phyloP scores from a whole-genome alignment of 805 yeast species.

The Wickerhamomyces silvicola region DNA sequence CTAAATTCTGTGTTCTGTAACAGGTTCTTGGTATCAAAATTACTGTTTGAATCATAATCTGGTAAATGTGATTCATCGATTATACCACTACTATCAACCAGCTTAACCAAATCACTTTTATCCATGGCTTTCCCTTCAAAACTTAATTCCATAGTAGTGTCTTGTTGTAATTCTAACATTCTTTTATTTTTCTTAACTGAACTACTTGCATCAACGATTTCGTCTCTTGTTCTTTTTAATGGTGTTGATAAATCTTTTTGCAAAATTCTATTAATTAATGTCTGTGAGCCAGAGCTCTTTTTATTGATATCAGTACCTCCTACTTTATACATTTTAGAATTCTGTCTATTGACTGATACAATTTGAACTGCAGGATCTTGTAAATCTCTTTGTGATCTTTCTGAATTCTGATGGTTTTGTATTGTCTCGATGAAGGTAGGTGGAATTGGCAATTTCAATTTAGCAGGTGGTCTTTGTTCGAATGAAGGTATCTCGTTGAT shows the following conservation, averaged over 20 bases:
- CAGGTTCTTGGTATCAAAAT: constrained; percentile 19
- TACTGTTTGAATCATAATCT: constrained; percentile 4
- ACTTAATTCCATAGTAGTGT: constrained; percentile 32
- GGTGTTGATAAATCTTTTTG: constrained; percentile 13
- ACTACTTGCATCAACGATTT: constrained; percentile 15
- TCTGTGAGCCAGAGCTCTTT: background rate
- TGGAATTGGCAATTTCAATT: constrained; percentile 1
- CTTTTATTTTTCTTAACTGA: constrained; percentile 23
- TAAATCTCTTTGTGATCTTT: constrained; percentile 1
- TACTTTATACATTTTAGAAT: no score
- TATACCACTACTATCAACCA: constrained; percentile 32
- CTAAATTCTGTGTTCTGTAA: constrained; percentile 19
- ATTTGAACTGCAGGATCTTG: background rate
- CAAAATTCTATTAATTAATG: constrained; percentile 5
- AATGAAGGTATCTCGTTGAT: constrained; percentile 13
- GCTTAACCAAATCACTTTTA: constrained; percentile 32
- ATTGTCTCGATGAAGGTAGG: constrained; percentile 9
- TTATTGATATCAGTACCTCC: background rate
- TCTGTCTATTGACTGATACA: no score
- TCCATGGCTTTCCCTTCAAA: constrained; percentile 42
- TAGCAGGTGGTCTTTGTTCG: constrained; percentile 11
- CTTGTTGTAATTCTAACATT: constrained; percentile 9
- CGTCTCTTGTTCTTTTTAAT: constrained; percentile 24
- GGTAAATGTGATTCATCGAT: constrained; percentile 22
- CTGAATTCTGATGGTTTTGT: background rate